phyloP scores from a whole-genome alignment of 176 grass and related monocot genomes.

The Cocos nucifera region DNA sequence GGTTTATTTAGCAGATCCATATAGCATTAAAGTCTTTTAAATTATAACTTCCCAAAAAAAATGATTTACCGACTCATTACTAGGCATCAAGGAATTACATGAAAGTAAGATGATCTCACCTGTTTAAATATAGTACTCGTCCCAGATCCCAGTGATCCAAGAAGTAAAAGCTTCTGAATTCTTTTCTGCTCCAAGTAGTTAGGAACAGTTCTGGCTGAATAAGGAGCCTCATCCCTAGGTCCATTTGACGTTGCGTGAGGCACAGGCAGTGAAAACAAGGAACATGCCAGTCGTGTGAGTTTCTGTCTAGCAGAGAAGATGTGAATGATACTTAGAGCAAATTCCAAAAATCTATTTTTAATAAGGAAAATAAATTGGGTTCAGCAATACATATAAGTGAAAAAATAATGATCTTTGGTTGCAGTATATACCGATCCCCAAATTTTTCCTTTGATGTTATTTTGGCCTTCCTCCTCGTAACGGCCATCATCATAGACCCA shows the following conservation, averaged over 20 bases:
- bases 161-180: conserved; percentile 79
- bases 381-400: too few species aligned
- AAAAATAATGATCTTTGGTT: background rate
- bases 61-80: too few species aligned
- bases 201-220: conserved; percentile 47
- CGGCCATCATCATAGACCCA: conserved; percentile 94
- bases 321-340: background rate
- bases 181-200: conserved; percentile 80
- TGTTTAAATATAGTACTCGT: conserved; percentile 97
- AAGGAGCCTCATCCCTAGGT: conserved; percentile 42
- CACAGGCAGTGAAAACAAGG: conserved; percentile 72
- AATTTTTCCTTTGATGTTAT: conserved; percentile 92
- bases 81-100: too few species aligned
- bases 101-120: conserved; percentile 17
- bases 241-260: conserved; percentile 40
- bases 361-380: background rate
- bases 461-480: conserved; percentile 98
- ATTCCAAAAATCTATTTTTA: background rate
- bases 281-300: conserved; percentile 57
- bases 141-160: conserved; percentile 73
- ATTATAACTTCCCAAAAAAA: too few species aligned
- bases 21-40: too few species aligned
- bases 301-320: conserved; percentile 33
- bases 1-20: too few species aligned
- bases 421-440: conserved; percentile 64